Evolutionary conservation across 1,284 basidiomycete genomes (phyloP).

Genomic region (Apiotrichum gracile): DNA sequence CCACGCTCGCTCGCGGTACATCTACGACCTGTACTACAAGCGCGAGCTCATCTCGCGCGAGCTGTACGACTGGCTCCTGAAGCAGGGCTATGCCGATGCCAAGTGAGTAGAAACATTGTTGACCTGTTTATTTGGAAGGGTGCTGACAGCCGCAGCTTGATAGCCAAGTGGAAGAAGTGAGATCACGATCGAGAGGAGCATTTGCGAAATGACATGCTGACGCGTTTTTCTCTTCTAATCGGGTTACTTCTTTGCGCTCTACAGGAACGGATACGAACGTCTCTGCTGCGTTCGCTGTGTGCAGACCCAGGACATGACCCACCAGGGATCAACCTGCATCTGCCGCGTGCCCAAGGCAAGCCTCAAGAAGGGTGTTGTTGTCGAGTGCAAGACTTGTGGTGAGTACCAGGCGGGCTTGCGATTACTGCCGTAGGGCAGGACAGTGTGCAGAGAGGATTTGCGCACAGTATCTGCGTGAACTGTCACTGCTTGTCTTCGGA

Average conservation of each 20-base stretch:
- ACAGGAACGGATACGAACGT: constrained; percentile 84
- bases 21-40: constrained; percentile 99
- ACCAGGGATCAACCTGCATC: constrained; percentile 97
- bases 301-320: constrained; percentile 98
- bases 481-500: background rate
- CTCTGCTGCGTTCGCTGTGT: constrained; percentile 96
- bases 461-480: background rate
- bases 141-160: constrained; percentile 58
- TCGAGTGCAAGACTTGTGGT: constrained; percentile 97
- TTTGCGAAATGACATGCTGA: background rate
- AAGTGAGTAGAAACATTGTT: constrained; percentile 66
- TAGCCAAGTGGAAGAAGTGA: constrained; percentile 97
- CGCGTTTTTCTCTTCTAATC: background rate
- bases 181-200: background rate
- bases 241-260: background rate
- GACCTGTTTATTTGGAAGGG: too few species aligned
- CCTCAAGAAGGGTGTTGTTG: constrained; percentile 83
- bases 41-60: constrained; percentile 90
- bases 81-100: constrained; percentile 94
- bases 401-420: too few species aligned
- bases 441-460: background rate
- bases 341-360: constrained; percentile 95
- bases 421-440: background rate
- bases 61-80: constrained; percentile 96
- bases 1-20: constrained; percentile 90